These are phyloP conservation scores for Cytospora mali DNA, from an alignment of 2,329 filamentous ascomycete species.

Conservation along the genomic window DNA sequence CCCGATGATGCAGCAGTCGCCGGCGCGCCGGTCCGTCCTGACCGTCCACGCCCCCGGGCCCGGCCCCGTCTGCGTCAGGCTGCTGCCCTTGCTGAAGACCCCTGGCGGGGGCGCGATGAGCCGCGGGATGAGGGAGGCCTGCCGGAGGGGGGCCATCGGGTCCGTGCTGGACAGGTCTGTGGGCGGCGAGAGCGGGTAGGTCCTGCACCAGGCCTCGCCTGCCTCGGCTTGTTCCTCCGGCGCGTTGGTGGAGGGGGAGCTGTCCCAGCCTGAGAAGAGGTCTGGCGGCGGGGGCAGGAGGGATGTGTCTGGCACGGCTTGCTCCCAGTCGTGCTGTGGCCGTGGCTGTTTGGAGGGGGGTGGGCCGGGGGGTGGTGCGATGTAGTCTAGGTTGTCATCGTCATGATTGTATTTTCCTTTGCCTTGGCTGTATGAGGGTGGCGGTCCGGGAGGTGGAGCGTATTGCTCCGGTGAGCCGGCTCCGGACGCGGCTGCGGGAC, in stretches of 20 bases:
- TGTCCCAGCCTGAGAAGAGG: constrained; percentile 64
- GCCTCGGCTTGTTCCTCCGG: constrained; percentile 63
- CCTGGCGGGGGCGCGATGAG: constrained; percentile 50
- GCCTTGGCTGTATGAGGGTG: constrained; percentile 7
- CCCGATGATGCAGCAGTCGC: constrained; percentile 66
- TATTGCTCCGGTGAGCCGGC: constrained; percentile 17
- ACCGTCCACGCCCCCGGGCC: constrained; percentile 55
- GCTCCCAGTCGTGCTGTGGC: constrained; percentile 67
- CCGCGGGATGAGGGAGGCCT: constrained; percentile 41
- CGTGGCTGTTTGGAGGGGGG: constrained; percentile 36
- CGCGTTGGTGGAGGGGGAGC: constrained; percentile 71
- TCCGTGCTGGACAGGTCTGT: constrained; percentile 47
- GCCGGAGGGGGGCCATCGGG: constrained; percentile 46
- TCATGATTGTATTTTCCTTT: neutral
- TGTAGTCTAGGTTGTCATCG: constrained; percentile 28
- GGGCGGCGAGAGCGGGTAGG: constrained; percentile 61
- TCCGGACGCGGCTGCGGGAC: constrained; percentile 1
- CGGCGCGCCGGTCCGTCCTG: constrained; percentile 45
- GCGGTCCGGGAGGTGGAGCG: constrained; percentile 27
- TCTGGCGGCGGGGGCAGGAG: constrained; percentile 73
- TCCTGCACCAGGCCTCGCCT: constrained; percentile 66
- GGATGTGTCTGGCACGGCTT: constrained; percentile 71
- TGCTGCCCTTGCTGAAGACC: constrained; percentile 46
- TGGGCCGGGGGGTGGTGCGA: constrained; percentile 41
- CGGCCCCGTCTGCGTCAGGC: constrained; percentile 46